A percentile compares a stretch with the other conserved stretches of the same genome.
Conservation (phyloP, 1,284 basidiomycete genomes). For the Puccinia horiana region DNA sequence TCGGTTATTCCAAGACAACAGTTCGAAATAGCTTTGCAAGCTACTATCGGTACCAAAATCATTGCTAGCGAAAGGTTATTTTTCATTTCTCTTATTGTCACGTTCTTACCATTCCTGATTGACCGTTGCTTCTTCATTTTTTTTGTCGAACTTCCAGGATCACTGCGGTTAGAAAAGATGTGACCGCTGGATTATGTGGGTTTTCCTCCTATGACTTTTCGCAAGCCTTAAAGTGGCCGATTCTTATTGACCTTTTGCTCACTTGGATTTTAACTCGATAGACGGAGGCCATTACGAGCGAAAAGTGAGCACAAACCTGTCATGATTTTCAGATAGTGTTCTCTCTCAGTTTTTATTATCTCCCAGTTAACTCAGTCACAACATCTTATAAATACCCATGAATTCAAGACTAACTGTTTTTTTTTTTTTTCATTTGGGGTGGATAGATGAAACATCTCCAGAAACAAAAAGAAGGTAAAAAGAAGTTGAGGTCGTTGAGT, state of each 20-base stretch:
- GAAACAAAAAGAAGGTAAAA: constrained; percentile 89
- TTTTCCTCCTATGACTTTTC: constrained; percentile 60
- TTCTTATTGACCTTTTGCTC: constrained; percentile 46
- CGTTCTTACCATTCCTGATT: constrained; percentile 50
- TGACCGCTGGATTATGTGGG: constrained; percentile 90
- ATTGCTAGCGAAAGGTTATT: constrained; percentile 76
- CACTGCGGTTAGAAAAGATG: constrained; percentile 85
- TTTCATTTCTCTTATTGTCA: constrained; percentile 14
- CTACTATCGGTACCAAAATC: constrained; percentile 75
- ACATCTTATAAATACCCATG: too few relatives aligned
- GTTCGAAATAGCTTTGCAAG: constrained; percentile 58
- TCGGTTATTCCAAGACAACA: constrained; percentile 32
- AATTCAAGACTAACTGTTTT: neutral
- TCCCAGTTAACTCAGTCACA: too few relatives aligned
- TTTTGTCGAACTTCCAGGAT: constrained; percentile 60
- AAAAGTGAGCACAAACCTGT: constrained; percentile 61
- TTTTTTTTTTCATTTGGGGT: neutral
- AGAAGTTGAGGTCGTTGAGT: constrained; percentile 73
- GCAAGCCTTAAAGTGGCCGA: constrained; percentile 25
- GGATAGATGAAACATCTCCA: constrained; percentile 75
- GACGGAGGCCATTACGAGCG: constrained; percentile 76
- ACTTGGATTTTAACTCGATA: neutral
- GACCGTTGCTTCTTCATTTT: neutral
- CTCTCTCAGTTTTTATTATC: neutral
- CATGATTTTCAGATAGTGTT: neutral